Base-by-base conservation (phyloP, 176 grass and related monocot species). In the Pontederia crassipes region DNA sequence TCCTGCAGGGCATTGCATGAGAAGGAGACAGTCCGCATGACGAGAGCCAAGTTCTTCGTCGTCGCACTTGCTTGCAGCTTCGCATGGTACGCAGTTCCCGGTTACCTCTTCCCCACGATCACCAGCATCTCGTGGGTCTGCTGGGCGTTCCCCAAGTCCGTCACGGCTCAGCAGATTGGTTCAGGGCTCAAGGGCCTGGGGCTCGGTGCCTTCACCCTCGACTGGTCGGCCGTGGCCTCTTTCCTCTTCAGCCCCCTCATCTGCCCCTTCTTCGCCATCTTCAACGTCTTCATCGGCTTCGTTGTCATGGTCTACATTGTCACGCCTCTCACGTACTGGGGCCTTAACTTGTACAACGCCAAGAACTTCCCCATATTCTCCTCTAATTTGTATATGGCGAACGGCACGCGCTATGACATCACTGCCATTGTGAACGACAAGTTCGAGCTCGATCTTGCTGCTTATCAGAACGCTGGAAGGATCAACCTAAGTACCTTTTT, bases 401-500 rank as follows among this genome's bases (percentile, higher is more conserved):
- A 50, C 8, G 86, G 91, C 4, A 64, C 78, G 46, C 12, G 54
- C 1, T 96, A 96, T 50, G 64, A 90, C 46, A 84, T 96, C 75
- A 50, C 68, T 9, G 66, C 80, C 51, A 87, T 95, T 48, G 86
- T 95, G 55, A 90, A 95, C 45, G n/a, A 90, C 46, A 72, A 35
- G 53, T 95, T 95, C 20, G 83, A 87, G 72, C 72, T 95, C 13
- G 78, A 95, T 52, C 54, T 72, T 64, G 52, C 40, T 27, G 86
- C 90, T 0, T 95, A 95, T 61, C 10, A 61, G 12, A 12, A 75
- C 55, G 72, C 81, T 32, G 90, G 90, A 8, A 84, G 64, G 80
- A 87, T 95, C 16, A 77, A 95, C 55, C 77, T 95, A 28, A 89
- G 86, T 75, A 70, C 83, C 15, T 86, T 95, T 57, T 89, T 95